These are phyloP conservation scores for Poa pratensis DNA, from an alignment of 176 grass and related monocot genomes.

Conservation along the genomic window DNA sequence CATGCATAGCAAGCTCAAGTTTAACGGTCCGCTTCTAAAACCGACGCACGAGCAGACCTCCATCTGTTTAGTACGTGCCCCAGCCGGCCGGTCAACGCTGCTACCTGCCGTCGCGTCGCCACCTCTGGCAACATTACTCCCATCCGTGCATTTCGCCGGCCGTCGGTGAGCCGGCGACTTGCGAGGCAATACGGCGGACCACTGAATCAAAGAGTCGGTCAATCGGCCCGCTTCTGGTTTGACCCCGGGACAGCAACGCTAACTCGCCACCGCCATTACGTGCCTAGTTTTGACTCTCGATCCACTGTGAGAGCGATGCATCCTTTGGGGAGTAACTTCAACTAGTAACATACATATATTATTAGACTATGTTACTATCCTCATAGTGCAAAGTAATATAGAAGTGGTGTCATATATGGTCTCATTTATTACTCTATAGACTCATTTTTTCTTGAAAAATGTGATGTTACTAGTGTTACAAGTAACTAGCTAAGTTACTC, in stretches of 20 bases:
- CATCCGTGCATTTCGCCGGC: conserved; percentile 12
- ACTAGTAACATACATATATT: too few relatives aligned
- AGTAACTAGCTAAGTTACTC: too few relatives aligned
- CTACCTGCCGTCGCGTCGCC: conserved; percentile 24
- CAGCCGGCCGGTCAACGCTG: conserved; percentile 16
- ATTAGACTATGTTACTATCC: too few relatives aligned
- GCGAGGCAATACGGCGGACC: background rate
- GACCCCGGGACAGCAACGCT: background rate
- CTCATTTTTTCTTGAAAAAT: too few relatives aligned
- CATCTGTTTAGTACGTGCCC: background rate
- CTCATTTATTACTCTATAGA: too few relatives aligned
- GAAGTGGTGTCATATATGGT: too few relatives aligned
- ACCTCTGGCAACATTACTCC: conserved; percentile 8
- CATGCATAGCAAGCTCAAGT: conserved; percentile 1
- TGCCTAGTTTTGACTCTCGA: background rate
- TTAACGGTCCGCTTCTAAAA: background rate
- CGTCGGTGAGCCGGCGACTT: conserved; percentile 5
- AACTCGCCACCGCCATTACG: background rate
- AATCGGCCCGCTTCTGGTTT: background rate
- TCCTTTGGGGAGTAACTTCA: background rate
- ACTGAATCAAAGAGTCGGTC: background rate
- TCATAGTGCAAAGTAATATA: too few relatives aligned
- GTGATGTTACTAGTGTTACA: too few relatives aligned
- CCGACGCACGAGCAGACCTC: background rate
- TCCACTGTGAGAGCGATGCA: background rate